Evolutionary conservation across 2,329 filamentous ascomycete genomes (phyloP).

Genomic region (Paecilomyces fulvus): DNA sequence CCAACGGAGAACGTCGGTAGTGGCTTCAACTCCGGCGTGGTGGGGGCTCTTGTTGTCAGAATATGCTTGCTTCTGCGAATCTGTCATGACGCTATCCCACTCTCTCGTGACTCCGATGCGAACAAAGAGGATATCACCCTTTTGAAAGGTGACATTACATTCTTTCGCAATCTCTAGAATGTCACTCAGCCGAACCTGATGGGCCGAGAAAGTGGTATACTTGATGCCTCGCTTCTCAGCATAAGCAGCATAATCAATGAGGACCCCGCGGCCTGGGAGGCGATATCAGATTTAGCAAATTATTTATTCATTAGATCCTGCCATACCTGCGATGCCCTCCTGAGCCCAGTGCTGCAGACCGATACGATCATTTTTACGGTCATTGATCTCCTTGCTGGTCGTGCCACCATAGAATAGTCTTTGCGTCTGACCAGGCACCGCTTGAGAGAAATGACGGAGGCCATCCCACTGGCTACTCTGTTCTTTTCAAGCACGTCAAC

Average conservation of each 20-base stretch:
- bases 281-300: not conserved
- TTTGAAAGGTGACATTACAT: constrained; percentile 37
- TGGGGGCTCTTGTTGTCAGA: constrained; percentile 30
- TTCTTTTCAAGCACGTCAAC: constrained; percentile 17
- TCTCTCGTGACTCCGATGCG: constrained; percentile 35
- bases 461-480: constrained; percentile 48
- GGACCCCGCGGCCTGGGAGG: constrained; percentile 39
- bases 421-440: constrained; percentile 25
- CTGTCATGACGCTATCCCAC: constrained; percentile 33
- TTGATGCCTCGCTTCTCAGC: constrained; percentile 32
- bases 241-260: constrained; percentile 44
- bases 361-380: constrained; percentile 37
- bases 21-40: constrained; percentile 43
- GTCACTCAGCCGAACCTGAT: constrained; percentile 29
- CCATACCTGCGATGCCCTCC: constrained; percentile 37
- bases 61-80: constrained; percentile 21
- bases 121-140: constrained; percentile 47
- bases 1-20: constrained; percentile 46
- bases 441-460: constrained; percentile 42
- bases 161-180: constrained; percentile 34
- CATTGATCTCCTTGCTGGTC: constrained; percentile 38
- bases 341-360: constrained; percentile 43
- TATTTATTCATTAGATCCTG: not conserved
- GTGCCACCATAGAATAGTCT: constrained; percentile 44
- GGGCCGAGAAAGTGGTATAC: constrained; percentile 34